These are phyloP conservation scores for Paraleonurus japonicus DNA, from an alignment of 257 asterid species.

Conservation along the genomic window DNA sequence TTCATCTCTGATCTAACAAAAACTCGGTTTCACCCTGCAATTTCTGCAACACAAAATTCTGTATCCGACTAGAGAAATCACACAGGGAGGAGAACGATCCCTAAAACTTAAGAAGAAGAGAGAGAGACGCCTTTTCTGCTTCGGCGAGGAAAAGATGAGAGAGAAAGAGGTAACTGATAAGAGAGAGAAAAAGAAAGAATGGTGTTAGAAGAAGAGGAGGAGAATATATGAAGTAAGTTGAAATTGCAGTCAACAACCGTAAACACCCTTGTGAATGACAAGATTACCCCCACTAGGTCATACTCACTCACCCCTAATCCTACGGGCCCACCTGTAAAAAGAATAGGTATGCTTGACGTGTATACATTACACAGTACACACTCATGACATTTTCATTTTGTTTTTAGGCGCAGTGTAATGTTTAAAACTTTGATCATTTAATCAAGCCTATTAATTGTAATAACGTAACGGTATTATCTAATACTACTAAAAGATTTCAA, in stretches of 20 bases:
- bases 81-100: conserved; percentile 6
- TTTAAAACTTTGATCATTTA: no score
- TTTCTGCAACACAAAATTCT: not conserved
- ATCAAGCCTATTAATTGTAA: no score
- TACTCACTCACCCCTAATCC: not conserved
- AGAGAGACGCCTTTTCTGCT: not conserved
- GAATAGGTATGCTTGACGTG: not conserved
- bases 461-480: no score
- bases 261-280: conserved; percentile 5
- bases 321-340: not conserved
- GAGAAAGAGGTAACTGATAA: conserved; percentile 9
- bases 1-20: conserved; percentile 42
- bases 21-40: not conserved
- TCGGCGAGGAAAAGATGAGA: not conserved
- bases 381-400: not conserved
- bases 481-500: no score
- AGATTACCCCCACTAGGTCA: conserved; percentile 9
- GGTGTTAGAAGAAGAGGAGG: not conserved
- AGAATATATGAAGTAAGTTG: conserved; percentile 14
- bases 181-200: conserved; percentile 13
- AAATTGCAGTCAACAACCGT: conserved; percentile 25
- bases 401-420: no score
- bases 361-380: not conserved
- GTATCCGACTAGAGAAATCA: not conserved
- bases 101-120: not conserved